Evolutionary conservation across 2,329 filamentous ascomycete species (phyloP).

Genomic region (Chaetoscypha palmicola): DNA sequence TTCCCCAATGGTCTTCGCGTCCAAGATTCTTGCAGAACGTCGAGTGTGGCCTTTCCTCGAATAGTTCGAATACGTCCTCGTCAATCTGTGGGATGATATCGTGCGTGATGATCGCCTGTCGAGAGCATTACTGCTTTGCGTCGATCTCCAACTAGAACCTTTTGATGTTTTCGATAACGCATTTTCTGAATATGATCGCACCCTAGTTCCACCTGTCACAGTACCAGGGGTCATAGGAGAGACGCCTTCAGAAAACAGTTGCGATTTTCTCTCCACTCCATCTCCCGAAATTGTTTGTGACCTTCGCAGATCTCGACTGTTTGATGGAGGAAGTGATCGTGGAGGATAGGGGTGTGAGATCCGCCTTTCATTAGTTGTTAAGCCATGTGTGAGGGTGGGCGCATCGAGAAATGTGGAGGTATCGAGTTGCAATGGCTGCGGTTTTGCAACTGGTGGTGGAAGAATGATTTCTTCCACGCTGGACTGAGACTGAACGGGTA

Average conservation of each 20-base stretch:
- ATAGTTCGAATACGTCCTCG: slow-evolving; percentile 26
- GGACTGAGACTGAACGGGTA: slow-evolving; percentile 16
- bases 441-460: slow-evolving; percentile 12
- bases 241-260: slow-evolving; percentile 4
- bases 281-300: slow-evolving; percentile 10
- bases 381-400: slow-evolving; percentile 6
- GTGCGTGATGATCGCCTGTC: slow-evolving; percentile 1
- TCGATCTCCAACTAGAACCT: slow-evolving; percentile 24
- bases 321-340: neutral
- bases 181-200: slow-evolving; percentile 25
- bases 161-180: slow-evolving; percentile 12
- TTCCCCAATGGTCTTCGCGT: slow-evolving; percentile 8
- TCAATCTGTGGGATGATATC: slow-evolving; percentile 17
- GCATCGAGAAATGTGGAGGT: slow-evolving; percentile 18
- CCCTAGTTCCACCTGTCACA: slow-evolving; percentile 7
- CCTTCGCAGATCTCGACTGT: slow-evolving; percentile 7
- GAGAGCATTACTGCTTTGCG: slow-evolving; percentile 19
- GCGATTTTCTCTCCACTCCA: neutral
- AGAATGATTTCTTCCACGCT: slow-evolving; percentile 14
- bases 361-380: slow-evolving; percentile 10
- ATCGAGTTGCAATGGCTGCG: slow-evolving; percentile 20
- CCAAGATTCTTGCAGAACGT: slow-evolving; percentile 15
- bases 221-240: neutral
- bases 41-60: slow-evolving; percentile 25
- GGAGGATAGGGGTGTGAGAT: neutral